phyloP scores from a whole-genome alignment of 2,329 filamentous ascomycete species.

The Fragosphaeria purpurea region DNA sequence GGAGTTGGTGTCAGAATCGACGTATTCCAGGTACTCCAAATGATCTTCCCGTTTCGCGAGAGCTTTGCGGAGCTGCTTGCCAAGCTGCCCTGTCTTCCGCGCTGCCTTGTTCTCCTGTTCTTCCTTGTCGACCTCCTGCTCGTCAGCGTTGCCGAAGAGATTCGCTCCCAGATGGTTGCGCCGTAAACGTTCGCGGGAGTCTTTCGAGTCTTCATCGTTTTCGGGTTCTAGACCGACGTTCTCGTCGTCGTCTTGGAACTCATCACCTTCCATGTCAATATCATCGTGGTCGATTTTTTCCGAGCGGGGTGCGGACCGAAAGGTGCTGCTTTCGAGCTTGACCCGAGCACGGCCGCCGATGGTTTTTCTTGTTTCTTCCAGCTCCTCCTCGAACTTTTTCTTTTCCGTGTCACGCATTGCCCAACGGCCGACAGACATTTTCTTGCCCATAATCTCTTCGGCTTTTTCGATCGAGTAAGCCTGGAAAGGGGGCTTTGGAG shows the following conservation, averaged over 20 bases:
- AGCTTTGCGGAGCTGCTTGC: constrained; percentile 70
- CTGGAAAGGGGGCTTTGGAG: constrained; percentile 68
- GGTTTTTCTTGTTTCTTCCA: constrained; percentile 46
- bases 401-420: constrained; percentile 60
- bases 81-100: constrained; percentile 58
- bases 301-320: constrained; percentile 46
- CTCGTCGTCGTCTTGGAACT: constrained; percentile 86
- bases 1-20: constrained; percentile 65
- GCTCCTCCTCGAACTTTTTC: constrained; percentile 45
- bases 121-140: constrained; percentile 64
- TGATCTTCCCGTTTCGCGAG: constrained; percentile 80
- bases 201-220: constrained; percentile 70
- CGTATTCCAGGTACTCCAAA: constrained; percentile 77
- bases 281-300: constrained; percentile 64
- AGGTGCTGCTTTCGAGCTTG: constrained; percentile 60
- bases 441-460: constrained; percentile 72
- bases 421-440: constrained; percentile 69
- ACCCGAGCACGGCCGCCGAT: constrained; percentile 47
- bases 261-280: constrained; percentile 55
- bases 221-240: constrained; percentile 64
- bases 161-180: constrained; percentile 81
- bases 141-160: constrained; percentile 61
- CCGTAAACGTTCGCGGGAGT: constrained; percentile 61
- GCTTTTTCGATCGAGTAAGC: constrained; percentile 73
- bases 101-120: constrained; percentile 60